phyloP scores from a whole-genome alignment of 75 land plant species.

The Cunninghamia lanceolata region DNA sequence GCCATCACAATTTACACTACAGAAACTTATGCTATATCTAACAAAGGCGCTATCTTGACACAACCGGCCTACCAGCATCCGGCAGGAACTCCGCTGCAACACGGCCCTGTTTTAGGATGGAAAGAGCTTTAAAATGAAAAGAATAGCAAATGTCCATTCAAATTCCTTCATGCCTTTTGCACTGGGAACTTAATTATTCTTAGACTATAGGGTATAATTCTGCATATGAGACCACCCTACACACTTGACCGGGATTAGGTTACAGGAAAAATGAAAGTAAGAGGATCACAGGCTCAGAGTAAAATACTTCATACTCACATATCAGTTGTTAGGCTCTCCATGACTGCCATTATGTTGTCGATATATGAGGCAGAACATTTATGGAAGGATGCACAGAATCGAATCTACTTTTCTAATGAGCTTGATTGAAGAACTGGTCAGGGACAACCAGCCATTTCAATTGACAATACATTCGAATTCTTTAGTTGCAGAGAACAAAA shows the following conservation, averaged over 20 bases:
- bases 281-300: slow-evolving; percentile 1
- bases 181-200: too few species aligned
- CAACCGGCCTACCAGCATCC: too few species aligned
- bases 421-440: slow-evolving; percentile 49
- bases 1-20: too few species aligned
- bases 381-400: slow-evolving; percentile 58
- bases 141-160: background rate
- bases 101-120: background rate
- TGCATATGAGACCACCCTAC: too few species aligned
- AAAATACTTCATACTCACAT: slow-evolving; percentile 27
- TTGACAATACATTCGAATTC: slow-evolving; percentile 68
- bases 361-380: slow-evolving; percentile 53
- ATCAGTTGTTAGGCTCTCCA: slow-evolving; percentile 40
- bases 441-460: slow-evolving; percentile 50
- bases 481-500: slow-evolving; percentile 66
- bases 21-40: too few species aligned
- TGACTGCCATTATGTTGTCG: slow-evolving; percentile 53
- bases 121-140: too few species aligned
- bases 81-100: too few species aligned
- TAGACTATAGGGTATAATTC: too few species aligned
- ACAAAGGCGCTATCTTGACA: too few species aligned
- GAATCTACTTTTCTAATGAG: slow-evolving; percentile 52
- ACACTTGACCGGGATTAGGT: too few species aligned
- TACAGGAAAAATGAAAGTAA: slow-evolving; percentile 5
- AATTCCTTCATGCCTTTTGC: too few species aligned